Evolutionary conservation across 78 protist species (phyloP), one percentile per base, ranked within the genome.

Genomic region (Cavenderia fasciculata): DNA sequence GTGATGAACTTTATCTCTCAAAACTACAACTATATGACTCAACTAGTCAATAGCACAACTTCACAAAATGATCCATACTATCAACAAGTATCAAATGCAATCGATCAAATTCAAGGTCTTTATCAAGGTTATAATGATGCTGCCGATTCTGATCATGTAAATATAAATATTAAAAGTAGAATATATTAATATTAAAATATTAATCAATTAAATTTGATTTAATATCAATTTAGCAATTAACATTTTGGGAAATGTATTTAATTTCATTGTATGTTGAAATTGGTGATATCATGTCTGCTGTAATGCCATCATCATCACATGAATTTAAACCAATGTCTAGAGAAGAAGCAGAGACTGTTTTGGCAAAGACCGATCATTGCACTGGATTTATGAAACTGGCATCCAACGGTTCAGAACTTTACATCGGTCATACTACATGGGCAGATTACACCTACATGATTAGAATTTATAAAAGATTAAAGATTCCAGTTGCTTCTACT

Each of bases 321-420:
- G 59, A 61, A 31, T 75, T 75, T 75, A 33, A 2, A 44, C 74
- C 72, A 76, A 62, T 76, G 86, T 31, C 47, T n/a, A 61, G 74
- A 76, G n/a, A 40, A 44, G 74, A 76, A 18, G 61, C 62, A 18
- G 86, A 76, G 66, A 54, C 59, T 3, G 31, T 29, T 16, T 62
- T 76, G 86, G 86, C 63, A 23, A 76, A 59, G 7, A 33, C 38
- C 36, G 86, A 74, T n/a, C 86, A 76, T 62, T 76, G 86, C 47
- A 76, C 86, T 21, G 38, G 54, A 3, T 47, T 76, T 10, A 76
- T 76, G 21, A 76, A 76, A 62, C 25, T 76, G 18, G n/a, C 74
- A 11, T 10, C n/a, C 0, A 49, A 76, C 46, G 29, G 38, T 12
- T 18, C 72, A 23, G 86, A 76, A 7, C 33, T 76, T 7, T 27